Evolutionary conservation across 169 alveolate genomes (phyloP), one percentile per base, ranked within the genome.

Genomic region (Eimeria maxima): DNA sequence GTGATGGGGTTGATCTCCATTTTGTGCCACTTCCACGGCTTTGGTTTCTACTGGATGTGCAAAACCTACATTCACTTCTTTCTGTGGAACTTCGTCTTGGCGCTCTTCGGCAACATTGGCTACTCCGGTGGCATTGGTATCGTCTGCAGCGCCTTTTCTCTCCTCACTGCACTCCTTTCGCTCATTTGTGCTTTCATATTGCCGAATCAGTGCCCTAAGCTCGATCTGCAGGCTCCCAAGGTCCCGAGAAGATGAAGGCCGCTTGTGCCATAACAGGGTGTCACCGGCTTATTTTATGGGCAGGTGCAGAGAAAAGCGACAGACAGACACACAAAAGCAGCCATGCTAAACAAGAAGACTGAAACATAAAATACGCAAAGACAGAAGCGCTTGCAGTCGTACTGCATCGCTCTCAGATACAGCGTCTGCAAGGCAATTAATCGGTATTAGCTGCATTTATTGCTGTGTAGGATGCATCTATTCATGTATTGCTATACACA

Each of bases 41-140:
- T 81, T 67, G 88, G 60, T 18, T 45, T 94, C 33, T 44, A 57
- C 14, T 93, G 73, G 84, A 93, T 93, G 78, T 69, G 90, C 55
- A 71, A 57, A 33, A 86, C 63, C 29, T 94, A 50, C 63, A 76
- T 76, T 38, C 96, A 94, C 74, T 94, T 38, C 91, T 94, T 86
- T 65, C 29, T 86, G 2, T 94, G 94, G 95, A 83, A 84, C 53
- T 73, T 94, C 60, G 83, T 84, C 18, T 33, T 84, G 84, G 96
- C 91, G 6, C 90, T 94, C 57, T 94, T 94, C 60, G 96, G 96
- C n/a, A 94, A 94, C 73, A 83, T 94, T 29, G 96, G 96, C 16
- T 94, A 94, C 50, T 87, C 94, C 3, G 96, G 96, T 2, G 96
- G 96, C 3, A 78, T 94, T 22, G 96, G 96, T 27, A 86, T 94